Evolutionary conservation across 208 protist genomes (phyloP).

Genomic region (Hexamita inflata): DNA sequence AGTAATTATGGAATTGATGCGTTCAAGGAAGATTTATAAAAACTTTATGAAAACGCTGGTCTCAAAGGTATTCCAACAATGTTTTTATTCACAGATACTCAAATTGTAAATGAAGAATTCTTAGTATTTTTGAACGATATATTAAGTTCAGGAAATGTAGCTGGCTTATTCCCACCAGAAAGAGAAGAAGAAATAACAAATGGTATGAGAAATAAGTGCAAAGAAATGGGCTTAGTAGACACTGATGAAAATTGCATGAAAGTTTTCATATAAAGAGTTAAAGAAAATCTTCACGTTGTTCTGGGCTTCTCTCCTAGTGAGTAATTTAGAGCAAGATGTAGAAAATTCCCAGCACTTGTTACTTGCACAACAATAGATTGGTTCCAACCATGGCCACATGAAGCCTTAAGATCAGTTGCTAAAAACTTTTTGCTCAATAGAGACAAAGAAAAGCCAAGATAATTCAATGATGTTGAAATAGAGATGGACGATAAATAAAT

Average conservation of each 20-base stretch:
- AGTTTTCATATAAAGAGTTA: slow-evolving; percentile 78
- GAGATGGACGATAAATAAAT: slow-evolving; percentile 10
- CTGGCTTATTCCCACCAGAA: slow-evolving; percentile 52
- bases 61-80: slow-evolving; percentile 70
- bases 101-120: slow-evolving; percentile 82
- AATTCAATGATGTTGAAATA: no score
- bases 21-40: slow-evolving; percentile 78
- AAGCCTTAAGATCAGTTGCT: slow-evolving; percentile 83
- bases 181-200: slow-evolving; percentile 55
- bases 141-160: slow-evolving; percentile 51
- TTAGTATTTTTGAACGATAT: slow-evolving; percentile 70
- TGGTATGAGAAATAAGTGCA: slow-evolving; percentile 50
- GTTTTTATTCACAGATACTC: slow-evolving; percentile 86
- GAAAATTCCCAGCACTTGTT: slow-evolving; percentile 89
- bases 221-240: slow-evolving; percentile 50
- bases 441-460: slow-evolving; percentile 51
- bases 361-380: slow-evolving; percentile 92
- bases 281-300: slow-evolving; percentile 79
- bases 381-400: slow-evolving; percentile 90
- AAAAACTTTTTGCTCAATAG: slow-evolving; percentile 58
- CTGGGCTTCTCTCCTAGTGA: slow-evolving; percentile 90
- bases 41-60: slow-evolving; percentile 79
- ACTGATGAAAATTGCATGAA: slow-evolving; percentile 66
- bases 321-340: slow-evolving; percentile 77
- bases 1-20: slow-evolving; percentile 78